phyloP scores from a whole-genome alignment of 148 eudicot species.

The Camellia japonica region DNA sequence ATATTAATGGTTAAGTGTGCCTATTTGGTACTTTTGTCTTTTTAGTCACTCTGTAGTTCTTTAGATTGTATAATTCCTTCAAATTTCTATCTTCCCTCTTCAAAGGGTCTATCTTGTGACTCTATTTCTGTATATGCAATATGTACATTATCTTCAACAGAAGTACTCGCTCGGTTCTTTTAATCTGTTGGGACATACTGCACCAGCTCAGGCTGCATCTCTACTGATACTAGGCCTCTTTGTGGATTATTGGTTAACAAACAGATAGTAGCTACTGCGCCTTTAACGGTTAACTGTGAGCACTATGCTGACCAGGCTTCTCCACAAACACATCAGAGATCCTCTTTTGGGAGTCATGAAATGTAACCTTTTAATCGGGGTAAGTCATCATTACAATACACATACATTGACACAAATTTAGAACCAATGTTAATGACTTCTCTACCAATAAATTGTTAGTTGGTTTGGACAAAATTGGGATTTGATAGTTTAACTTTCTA shows the following conservation, averaged over 20 bases:
- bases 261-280: neutral
- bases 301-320: no score
- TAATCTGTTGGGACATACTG: constrained; percentile 49
- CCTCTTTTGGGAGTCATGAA: no score
- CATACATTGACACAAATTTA: no score
- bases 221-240: constrained; percentile 60
- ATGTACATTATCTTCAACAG: constrained; percentile 62
- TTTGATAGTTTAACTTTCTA: no score
- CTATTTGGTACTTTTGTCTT: neutral
- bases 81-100: neutral
- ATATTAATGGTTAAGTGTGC: neutral
- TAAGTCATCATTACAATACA: no score
- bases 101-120: neutral
- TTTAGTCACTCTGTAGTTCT: neutral
- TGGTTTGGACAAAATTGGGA: no score
- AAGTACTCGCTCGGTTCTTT: constrained; percentile 43
- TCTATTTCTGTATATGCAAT: constrained; percentile 40
- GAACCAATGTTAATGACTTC: no score
- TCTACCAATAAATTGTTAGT: no score
- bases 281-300: no score
- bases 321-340: no score
- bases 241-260: constrained; percentile 67
- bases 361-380: no score
- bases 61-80: neutral
- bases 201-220: constrained; percentile 64